Percentiles rank a stretch among this genome's conserved stretches.
Conservation (phyloP, 352 stramenopile genomes). For the Elongisporangium prolatum region DNA sequence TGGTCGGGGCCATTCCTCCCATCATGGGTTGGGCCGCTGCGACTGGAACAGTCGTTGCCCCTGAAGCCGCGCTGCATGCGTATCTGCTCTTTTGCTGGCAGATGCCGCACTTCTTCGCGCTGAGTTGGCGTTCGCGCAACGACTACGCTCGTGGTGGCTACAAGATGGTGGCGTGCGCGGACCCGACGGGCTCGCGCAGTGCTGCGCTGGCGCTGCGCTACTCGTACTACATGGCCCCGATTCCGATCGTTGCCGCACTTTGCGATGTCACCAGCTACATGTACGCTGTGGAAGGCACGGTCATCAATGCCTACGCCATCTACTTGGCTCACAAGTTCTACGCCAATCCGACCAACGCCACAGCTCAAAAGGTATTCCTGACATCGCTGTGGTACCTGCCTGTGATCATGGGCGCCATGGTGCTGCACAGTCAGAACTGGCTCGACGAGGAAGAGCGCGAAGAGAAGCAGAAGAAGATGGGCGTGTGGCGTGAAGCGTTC, state of each 20-base stretch:
- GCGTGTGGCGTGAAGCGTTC: slow-evolving; percentile 68
- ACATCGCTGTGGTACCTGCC: slow-evolving; percentile 98
- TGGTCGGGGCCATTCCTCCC: slow-evolving; percentile 98
- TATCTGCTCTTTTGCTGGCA: slow-evolving; percentile 97
- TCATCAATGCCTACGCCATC: slow-evolving; percentile 95
- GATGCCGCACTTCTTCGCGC: slow-evolving; percentile 99
- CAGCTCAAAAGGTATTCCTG: slow-evolving; percentile 96
- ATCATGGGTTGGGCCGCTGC: slow-evolving; percentile 98
- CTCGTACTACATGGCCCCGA: slow-evolving; percentile 91
- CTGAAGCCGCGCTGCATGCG: slow-evolving; percentile 70
- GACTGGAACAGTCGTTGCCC: slow-evolving; percentile 74
- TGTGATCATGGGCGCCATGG: slow-evolving; percentile 95
- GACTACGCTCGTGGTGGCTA: slow-evolving; percentile 91
- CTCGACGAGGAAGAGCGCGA: slow-evolving; percentile 63
- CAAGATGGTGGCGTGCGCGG: slow-evolving; percentile 94
- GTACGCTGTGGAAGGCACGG: slow-evolving; percentile 96
- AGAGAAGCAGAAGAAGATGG: slow-evolving; percentile 42
- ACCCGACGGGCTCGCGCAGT: slow-evolving; percentile 91
- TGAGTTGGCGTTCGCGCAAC: slow-evolving; percentile 95
- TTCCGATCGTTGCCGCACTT: slow-evolving; percentile 91
- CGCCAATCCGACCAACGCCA: slow-evolving; percentile 91
- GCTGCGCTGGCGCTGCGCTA: slow-evolving; percentile 92
- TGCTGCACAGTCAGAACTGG: slow-evolving; percentile 95
- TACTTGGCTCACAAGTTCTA: slow-evolving; percentile 95
- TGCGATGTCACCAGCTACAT: slow-evolving; percentile 97